Evolutionary conservation across 495 filamentous ascomycete genomes (phyloP), one percentile per base, ranked within the genome.

Genomic region (Hypomontagnella submonticulosa): DNA sequence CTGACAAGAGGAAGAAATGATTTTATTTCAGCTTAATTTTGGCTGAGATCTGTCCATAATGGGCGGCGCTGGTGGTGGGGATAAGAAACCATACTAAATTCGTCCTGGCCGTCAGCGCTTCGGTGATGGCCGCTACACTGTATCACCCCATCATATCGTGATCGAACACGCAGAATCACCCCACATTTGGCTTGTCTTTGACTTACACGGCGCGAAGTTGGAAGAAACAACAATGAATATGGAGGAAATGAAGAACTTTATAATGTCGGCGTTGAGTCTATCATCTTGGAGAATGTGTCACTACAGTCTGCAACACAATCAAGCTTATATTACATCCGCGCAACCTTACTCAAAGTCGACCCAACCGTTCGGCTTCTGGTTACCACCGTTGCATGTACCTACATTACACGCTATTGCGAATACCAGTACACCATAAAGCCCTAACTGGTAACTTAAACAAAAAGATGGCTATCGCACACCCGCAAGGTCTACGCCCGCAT

Each of bases 401-500:
- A 42, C 53, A 57, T 42, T 68, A 68, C 65, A 48, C 65, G 13
- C 44, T 67, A 50, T 40, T 67, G 13, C 57, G 54, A 44, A 23
- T 36, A 47, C 57, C 58, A 27, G 23, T 27, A 23, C 46, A 67
- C 11, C 44, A 61, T 12, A 30, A 56, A 48, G 16, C 27, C 13
- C 20, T 52, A 49, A 50, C n/a, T n/a, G n/a, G 13, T 34, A 44
- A 41, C 19, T 51, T 41, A 60, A 63, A 50, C 36, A 59, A 56
- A 32, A 56, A 30, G 19, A 69, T 69, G 66, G 54, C 59, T 43
- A 53, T 54, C 58, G 13, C 58, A 51, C 57, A 61, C 23, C 60
- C 65, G 1, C 65, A 68, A 68, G 65, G 58, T 68, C 54, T 63
- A 12, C 65, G 58, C 58, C 65, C 65, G 32, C 65, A 69, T 42